phyloP scores from a whole-genome alignment of 805 yeast genomes.

The Candida corydali region DNA sequence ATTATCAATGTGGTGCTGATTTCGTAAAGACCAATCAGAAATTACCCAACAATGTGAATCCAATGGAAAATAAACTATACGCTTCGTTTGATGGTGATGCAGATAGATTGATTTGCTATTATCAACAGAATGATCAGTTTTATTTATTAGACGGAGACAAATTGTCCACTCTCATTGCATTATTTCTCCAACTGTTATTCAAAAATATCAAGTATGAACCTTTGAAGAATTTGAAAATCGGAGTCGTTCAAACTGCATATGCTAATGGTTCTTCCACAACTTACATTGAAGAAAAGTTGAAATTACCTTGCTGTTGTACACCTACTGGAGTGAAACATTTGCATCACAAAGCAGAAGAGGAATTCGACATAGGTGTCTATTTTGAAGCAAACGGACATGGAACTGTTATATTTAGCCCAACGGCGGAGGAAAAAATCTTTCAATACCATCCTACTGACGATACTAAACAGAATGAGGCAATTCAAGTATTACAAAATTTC shows the following conservation, averaged over 20 bases:
- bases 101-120: conserved; percentile 86
- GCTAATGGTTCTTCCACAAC: conserved; percentile 92
- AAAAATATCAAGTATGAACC: conserved; percentile 44
- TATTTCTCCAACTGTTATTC: conserved; percentile 50
- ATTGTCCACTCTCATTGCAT: conserved; percentile 80
- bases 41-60: conserved; percentile 59
- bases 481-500: conserved; percentile 54
- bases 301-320: conserved; percentile 79
- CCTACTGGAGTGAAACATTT: conserved; percentile 96
- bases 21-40: conserved; percentile 86
- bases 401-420: conserved; percentile 75
- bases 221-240: conserved; percentile 48
- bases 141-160: conserved; percentile 86
- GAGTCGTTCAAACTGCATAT: conserved; percentile 96
- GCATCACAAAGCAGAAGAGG: conserved; percentile 82
- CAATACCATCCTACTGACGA: conserved; percentile 31
- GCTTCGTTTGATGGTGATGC: conserved; percentile 98
- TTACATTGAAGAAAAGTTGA: conserved; percentile 56
- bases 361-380: conserved; percentile 87
- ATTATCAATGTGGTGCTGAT: conserved; percentile 90
- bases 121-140: conserved; percentile 37
- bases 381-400: conserved; percentile 99
- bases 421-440: conserved; percentile 34
- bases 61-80: conserved; percentile 47
- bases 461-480: conserved; percentile 45